phyloP scores from a whole-genome alignment of 2,329 filamentous ascomycete species.

The Botrytis sinoallii region DNA sequence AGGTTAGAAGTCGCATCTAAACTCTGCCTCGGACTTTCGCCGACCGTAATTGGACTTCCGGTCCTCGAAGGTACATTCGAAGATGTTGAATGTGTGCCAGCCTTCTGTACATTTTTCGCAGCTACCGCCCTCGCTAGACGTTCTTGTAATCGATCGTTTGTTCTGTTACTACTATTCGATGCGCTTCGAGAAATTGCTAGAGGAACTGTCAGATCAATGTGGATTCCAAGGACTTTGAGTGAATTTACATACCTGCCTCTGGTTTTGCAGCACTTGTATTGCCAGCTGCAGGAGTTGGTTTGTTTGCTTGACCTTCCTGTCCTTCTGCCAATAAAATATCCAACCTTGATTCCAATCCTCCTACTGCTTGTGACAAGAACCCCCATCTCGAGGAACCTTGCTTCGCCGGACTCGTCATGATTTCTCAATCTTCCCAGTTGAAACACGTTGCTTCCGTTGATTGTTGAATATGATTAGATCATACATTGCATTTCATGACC shows the following conservation, averaged over 20 bases:
- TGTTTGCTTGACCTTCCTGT: constrained; percentile 44
- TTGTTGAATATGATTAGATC: constrained; percentile 24
- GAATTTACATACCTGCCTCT: constrained; percentile 37
- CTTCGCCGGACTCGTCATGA: constrained; percentile 37
- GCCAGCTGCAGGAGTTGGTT: constrained; percentile 40
- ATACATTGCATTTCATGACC: constrained; percentile 22
- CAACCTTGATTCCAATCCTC: constrained; percentile 87
- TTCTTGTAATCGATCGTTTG: constrained; percentile 84
- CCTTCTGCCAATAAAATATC: constrained; percentile 89
- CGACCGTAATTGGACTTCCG: constrained; percentile 49
- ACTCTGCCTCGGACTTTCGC: constrained; percentile 44
- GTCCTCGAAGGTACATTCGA: constrained; percentile 49
- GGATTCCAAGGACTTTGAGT: constrained; percentile 20
- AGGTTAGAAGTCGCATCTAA: constrained; percentile 40
- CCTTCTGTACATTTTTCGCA: constrained; percentile 55
- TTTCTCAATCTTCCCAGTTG: background rate
- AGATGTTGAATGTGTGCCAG: constrained; percentile 49
- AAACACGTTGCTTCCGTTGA: constrained; percentile 7
- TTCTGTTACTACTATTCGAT: constrained; percentile 56
- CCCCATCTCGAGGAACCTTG: constrained; percentile 67
- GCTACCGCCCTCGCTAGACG: constrained; percentile 84
- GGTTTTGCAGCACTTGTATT: constrained; percentile 38
- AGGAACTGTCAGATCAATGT: background rate
- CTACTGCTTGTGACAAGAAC: constrained; percentile 85
- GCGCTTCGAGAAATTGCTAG: constrained; percentile 58